A percentile compares a stretch with the other conserved stretches of the same genome.
Evolutionary conservation across 2,329 filamentous ascomycete species (phyloP).

Genomic region (Pseudodiploospora longispora): DNA sequence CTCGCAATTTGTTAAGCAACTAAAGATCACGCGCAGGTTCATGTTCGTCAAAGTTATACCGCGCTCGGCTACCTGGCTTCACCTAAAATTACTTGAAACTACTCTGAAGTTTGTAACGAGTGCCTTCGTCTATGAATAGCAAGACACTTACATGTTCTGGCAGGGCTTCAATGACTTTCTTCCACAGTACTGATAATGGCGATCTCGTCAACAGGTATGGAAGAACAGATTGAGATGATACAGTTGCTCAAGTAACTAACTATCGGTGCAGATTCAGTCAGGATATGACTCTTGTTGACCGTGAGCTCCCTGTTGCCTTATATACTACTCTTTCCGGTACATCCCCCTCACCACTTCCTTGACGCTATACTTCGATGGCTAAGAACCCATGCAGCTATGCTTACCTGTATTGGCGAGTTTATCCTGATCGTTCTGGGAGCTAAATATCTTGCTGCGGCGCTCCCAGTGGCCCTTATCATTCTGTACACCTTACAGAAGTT

Average conservation of each 20-base stretch:
- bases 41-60: conserved; percentile 4
- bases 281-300: conserved; percentile 17
- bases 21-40: neutral
- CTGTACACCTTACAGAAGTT: conserved; percentile 9
- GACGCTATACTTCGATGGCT: neutral
- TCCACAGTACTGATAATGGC: neutral
- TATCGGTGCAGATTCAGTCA: conserved; percentile 4
- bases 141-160: neutral
- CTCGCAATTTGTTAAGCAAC: neutral
- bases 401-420: conserved; percentile 15
- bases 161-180: conserved; percentile 1
- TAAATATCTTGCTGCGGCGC: conserved; percentile 3
- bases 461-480: conserved; percentile 6
- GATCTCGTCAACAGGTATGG: conserved; percentile 1
- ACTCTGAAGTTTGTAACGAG: neutral
- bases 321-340: conserved; percentile 3
- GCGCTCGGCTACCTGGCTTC: neutral
- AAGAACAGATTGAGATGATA: neutral
- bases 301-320: conserved; percentile 13
- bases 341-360: neutral
- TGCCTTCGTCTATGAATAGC: neutral
- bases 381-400: neutral
- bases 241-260: neutral
- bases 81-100: conserved; percentile 1
- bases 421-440: conserved; percentile 7